Base-by-base conservation (phyloP, 768 basidiomycete species). In the Amyloporia xantha region DNA sequence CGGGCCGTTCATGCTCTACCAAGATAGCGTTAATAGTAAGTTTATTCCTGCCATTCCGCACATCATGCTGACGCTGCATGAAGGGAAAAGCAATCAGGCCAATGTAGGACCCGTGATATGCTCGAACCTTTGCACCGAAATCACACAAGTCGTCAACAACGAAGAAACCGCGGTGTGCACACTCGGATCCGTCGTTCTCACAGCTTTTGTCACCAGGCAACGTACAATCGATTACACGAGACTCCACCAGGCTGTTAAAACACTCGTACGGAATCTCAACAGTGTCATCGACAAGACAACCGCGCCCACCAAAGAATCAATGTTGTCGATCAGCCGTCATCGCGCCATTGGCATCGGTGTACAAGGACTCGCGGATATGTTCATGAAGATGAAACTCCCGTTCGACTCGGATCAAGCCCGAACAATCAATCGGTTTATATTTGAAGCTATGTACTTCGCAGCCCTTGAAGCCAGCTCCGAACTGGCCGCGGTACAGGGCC, bases 71-170 rank as follows among this genome's bases (percentile, higher is more conserved):
- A n/a, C n/a, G n/a, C n/a, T n/a, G n/a, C n/a, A n/a, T n/a, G n/a
- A n/a, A n/a, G n/a, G n/a, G n/a, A n/a, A n/a, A 99, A 72, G 96
- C 94, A 12, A 99, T 98, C 72, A 96, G 98, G 68, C 83, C 92
- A 96, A 99, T 70, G 76, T 99, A 23, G 96, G 96, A 25, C 94
- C 91, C 6, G 98, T 99, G 84, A 98, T 96, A 73, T 97, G 92
- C 1, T 97, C 95, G 44, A 99, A 99, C 66, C 75, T 99, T 41
- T 99, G 96, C 75, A 98, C 95, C 3, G 96, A 98, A 66, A 98
- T 99, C 65, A 88, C 98, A 66, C 90, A 99, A 68, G 98, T 97
- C 72, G 95, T 91, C 39, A 78, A 95, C 10, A 92, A 95, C 1
- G 96, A 98, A 47, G 96, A 98, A 67, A 91, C 85, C 33, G 96